phyloP scores from a whole-genome alignment of 2,329 filamentous ascomycete genomes.

The Proliferodiscus dingleyae region DNA sequence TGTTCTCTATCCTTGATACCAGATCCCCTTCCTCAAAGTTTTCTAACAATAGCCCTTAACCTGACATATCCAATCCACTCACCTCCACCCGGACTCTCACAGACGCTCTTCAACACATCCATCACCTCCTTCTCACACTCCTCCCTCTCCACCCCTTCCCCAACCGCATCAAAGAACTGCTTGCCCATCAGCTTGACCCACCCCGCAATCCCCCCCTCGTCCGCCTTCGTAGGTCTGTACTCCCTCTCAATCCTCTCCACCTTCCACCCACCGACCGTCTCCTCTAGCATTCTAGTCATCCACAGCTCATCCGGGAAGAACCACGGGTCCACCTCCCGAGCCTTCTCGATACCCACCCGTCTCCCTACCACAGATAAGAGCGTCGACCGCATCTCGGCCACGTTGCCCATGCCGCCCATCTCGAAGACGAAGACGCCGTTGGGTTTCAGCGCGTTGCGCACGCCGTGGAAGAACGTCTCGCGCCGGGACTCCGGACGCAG shows the following conservation, averaged over 20 bases:
- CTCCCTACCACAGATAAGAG: conserved; percentile 49
- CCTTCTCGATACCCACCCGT: conserved; percentile 45
- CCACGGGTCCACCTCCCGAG: conserved; percentile 55
- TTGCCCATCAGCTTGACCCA: conserved; percentile 63
- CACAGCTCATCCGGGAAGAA: conserved; percentile 65
- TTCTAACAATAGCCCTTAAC: conserved; percentile 44
- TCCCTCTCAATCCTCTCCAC: conserved; percentile 52
- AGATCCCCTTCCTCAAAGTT: conserved; percentile 19
- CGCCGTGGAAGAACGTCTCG: conserved; percentile 47
- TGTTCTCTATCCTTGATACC: neutral
- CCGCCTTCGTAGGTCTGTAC: conserved; percentile 59
- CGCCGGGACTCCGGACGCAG: conserved; percentile 42
- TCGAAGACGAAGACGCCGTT: conserved; percentile 61
- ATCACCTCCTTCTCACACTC: conserved; percentile 49
- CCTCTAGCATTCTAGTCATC: conserved; percentile 41
- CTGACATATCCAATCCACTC: conserved; percentile 53
- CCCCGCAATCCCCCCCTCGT: conserved; percentile 55
- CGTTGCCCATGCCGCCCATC: conserved; percentile 67
- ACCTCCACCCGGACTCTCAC: conserved; percentile 52
- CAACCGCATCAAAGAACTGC: conserved; percentile 51
- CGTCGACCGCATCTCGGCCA: conserved; percentile 56
- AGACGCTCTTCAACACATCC: conserved; percentile 50
- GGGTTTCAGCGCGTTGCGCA: conserved; percentile 47
- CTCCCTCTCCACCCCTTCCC: conserved; percentile 42
- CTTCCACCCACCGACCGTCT: conserved; percentile 35